Evolutionary conservation across 2,329 filamentous ascomycete genomes (phyloP), one percentile per base, ranked within the genome.

Genomic region (Aureobasidium lini): DNA sequence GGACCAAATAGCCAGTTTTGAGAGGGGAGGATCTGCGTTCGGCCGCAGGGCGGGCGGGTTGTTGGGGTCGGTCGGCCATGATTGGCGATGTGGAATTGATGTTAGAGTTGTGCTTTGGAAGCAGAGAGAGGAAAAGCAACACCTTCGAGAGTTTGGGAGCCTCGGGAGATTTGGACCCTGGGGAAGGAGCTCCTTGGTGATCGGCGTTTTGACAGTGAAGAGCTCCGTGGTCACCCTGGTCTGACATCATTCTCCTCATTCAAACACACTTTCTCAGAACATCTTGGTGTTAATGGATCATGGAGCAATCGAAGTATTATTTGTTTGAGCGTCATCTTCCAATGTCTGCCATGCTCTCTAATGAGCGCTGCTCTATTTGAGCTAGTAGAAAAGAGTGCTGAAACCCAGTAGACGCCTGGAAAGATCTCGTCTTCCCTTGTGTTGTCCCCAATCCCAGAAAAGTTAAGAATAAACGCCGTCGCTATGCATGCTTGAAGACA

Each of bases 1-100:
- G 77, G 69, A 92, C 81, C 57, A 97, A 84, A 77, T 96, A 96
- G 69, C 76, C 77, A 59, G 43, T 60, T 9, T 60, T 60, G 23
- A 60, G 2, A 3, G 59, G 43, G 11, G 59, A 60, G 36, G 28
- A 15, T 37, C 39, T 47, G n/a, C 53, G 53, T 57, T 40, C 49
- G 47, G 29, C 39, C 6, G 42, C 28, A 23, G 37, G 37, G 6
- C 31, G 29, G n/a, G n/a, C 36, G 39, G 58, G 31, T 36, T 49
- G 28, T 46, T 46, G 48, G 2, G 48, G 58, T 54, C 42, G 39
- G 49, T 60, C 58, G 13, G 58, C 58, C 58, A 60, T 60, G n/a
- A 44, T 47, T 18, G 18, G 15, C 4, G 18, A 29, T n/a, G 13
- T 32, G n/a, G 31, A 29, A 9, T 16, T 57, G 50, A 37, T 37